These are phyloP conservation scores for Quillaja saponaria DNA, from an alignment of 306 rosid species.

Conservation along the genomic window DNA sequence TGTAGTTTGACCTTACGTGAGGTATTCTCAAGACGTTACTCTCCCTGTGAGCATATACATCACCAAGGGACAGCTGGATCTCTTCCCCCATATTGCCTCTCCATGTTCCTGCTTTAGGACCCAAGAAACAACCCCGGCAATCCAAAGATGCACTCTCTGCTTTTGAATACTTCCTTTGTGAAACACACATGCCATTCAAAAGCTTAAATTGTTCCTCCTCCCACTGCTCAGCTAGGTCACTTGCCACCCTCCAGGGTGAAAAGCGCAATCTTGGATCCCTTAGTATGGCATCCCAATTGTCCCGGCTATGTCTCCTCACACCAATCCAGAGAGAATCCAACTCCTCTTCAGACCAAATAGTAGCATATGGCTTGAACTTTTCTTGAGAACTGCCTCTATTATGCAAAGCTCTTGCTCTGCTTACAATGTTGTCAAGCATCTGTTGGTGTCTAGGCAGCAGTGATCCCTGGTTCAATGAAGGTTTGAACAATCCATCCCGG, in stretches of 20 bases:
- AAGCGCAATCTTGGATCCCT: conserved; percentile 64
- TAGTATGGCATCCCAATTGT: conserved; percentile 66
- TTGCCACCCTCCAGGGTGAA: conserved; percentile 47
- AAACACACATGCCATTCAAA: conserved; percentile 35
- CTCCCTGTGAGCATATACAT: conserved; percentile 40
- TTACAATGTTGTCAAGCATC: conserved; percentile 48
- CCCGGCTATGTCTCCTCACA: conserved; percentile 66
- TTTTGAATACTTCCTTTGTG: conserved; percentile 41
- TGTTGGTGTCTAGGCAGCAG: conserved; percentile 41
- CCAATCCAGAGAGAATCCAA: conserved; percentile 78
- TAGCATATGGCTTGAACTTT: conserved; percentile 31
- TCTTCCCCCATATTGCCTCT: conserved; percentile 37
- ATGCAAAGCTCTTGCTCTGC: conserved; percentile 44
- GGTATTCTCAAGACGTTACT: conserved; percentile 36
- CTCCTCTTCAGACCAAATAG: conserved; percentile 73
- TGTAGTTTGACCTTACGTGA: conserved; percentile 27
- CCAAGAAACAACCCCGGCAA: conserved; percentile 32
- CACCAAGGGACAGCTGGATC: conserved; percentile 42
- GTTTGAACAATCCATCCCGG: conserved; percentile 39
- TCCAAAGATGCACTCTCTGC: conserved; percentile 33
- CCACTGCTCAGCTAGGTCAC: conserved; percentile 70
- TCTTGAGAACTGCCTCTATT: conserved; percentile 44
- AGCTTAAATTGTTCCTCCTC: conserved; percentile 59
- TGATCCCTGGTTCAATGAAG: conserved; percentile 39
- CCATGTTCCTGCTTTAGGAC: conserved; percentile 36